Conservation (phyloP, 257 asterid species). For the Thymus quinquecostatus region DNA sequence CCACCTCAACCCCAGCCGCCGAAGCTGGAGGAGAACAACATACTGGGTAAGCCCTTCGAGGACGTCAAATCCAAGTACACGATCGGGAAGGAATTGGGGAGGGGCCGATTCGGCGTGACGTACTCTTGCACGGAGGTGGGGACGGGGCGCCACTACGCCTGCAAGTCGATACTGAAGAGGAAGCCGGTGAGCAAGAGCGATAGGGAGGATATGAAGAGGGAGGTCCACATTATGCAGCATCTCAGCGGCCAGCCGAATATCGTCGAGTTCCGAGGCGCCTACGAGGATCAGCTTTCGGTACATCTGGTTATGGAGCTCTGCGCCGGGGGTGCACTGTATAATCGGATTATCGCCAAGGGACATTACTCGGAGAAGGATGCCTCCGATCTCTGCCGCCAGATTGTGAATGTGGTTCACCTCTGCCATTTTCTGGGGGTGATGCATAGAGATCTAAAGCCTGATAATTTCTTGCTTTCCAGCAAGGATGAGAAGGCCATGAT, state of each 20-base stretch:
- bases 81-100: constrained; percentile 69
- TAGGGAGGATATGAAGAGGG: constrained; percentile 83
- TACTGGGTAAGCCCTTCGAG: constrained; percentile 65
- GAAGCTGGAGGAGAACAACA: constrained; percentile 53
- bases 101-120: constrained; percentile 87
- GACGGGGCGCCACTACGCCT: constrained; percentile 60
- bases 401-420: constrained; percentile 81
- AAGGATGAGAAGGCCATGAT: constrained; percentile 71
- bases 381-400: constrained; percentile 72
- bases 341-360: constrained; percentile 78
- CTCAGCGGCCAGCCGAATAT: constrained; percentile 81
- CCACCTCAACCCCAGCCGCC: constrained; percentile 8
- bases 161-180: constrained; percentile 80
- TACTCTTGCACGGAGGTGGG: constrained; percentile 60
- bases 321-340: constrained; percentile 82
- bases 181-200: constrained; percentile 71
- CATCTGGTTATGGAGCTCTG: constrained; percentile 88
- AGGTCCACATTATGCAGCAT: constrained; percentile 83
- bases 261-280: constrained; percentile 84
- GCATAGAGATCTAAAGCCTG: constrained; percentile 95
- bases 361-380: constrained; percentile 84
- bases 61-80: constrained; percentile 59
- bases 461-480: constrained; percentile 80
- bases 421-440: constrained; percentile 91
- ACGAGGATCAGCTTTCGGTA: constrained; percentile 72